These are phyloP conservation scores for Tetracentron sinense DNA, from an alignment of 164 flowering plant genomes.

Conservation along the genomic window DNA sequence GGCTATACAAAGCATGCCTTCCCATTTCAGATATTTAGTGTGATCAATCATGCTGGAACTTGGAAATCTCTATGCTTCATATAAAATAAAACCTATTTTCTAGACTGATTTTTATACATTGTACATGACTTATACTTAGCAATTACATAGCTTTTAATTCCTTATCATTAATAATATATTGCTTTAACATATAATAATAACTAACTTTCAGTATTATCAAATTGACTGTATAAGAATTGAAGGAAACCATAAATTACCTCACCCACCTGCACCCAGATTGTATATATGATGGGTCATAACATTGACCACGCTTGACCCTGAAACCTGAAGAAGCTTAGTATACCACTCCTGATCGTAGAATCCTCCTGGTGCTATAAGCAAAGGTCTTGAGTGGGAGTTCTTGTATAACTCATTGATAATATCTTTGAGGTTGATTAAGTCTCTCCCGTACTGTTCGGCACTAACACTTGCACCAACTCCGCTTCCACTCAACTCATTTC, in stretches of 20 bases:
- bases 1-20: too few relatives aligned
- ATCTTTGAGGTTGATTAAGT: conserved; percentile 38
- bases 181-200: too few relatives aligned
- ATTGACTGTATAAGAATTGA: not conserved
- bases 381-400: conserved; percentile 30
- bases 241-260: not conserved
- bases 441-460: conserved; percentile 53
- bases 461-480: conserved; percentile 59
- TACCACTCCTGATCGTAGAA: conserved; percentile 55
- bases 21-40: too few relatives aligned
- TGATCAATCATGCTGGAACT: too few relatives aligned
- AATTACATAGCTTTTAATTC: not conserved
- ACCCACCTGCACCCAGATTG: conserved; percentile 50
- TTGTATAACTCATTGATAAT: conserved; percentile 41
- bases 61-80: too few relatives aligned
- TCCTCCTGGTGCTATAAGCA: conserved; percentile 68
- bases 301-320: conserved; percentile 47
- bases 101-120: too few relatives aligned
- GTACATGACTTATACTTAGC: not conserved
- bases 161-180: too few relatives aligned
- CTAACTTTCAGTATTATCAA: not conserved
- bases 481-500: conserved; percentile 70
- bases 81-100: too few relatives aligned
- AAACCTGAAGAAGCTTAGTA: conserved; percentile 44
- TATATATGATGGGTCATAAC: conserved; percentile 62